These are phyloP conservation scores for Pelargonium fulgidum DNA, from an alignment of 441 rosid genomes.

Conservation along the genomic window DNA sequence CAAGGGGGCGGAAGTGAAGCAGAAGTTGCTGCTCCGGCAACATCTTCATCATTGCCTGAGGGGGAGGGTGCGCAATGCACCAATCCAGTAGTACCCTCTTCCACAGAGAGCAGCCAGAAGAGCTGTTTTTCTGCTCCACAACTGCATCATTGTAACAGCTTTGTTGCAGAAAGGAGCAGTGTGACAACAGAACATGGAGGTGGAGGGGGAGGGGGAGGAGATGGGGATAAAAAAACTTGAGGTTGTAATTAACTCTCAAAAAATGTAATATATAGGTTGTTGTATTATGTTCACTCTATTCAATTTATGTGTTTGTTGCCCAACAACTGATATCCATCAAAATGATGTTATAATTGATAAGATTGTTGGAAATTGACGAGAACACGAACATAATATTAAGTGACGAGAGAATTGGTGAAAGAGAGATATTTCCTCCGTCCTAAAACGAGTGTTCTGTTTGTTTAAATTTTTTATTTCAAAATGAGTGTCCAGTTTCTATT, in stretches of 20 bases:
- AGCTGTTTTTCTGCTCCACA: slow-evolving; percentile 24
- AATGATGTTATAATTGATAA: too few relatives aligned
- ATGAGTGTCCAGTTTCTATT: too few relatives aligned
- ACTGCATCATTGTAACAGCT: slow-evolving; percentile 33
- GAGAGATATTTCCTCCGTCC: too few relatives aligned
- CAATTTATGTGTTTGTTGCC: too few relatives aligned
- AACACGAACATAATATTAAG: too few relatives aligned
- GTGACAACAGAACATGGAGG: not conserved
- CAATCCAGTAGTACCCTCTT: slow-evolving; percentile 22
- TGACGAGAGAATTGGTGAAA: too few relatives aligned
- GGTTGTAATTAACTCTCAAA: not conserved
- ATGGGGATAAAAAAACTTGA: slow-evolving; percentile 1
- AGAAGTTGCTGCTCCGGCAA: slow-evolving; percentile 32
- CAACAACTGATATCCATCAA: too few relatives aligned
- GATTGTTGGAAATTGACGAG: too few relatives aligned
- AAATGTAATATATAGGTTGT: not conserved
- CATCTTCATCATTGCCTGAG: slow-evolving; percentile 24
- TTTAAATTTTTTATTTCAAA: too few relatives aligned
- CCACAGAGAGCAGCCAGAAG: slow-evolving; percentile 31
- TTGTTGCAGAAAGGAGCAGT: slow-evolving; percentile 28
- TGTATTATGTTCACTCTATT: too few relatives aligned
- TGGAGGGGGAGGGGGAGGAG: slow-evolving; percentile 10
- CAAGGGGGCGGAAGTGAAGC: slow-evolving; percentile 43
- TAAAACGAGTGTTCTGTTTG: too few relatives aligned
- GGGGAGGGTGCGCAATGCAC: slow-evolving; percentile 26